A percentile compares a stretch with the other conserved stretches of the same genome.
phyloP scores from a whole-genome alignment of 768 basidiomycete species.

The Termitomyces eurrhizus region DNA sequence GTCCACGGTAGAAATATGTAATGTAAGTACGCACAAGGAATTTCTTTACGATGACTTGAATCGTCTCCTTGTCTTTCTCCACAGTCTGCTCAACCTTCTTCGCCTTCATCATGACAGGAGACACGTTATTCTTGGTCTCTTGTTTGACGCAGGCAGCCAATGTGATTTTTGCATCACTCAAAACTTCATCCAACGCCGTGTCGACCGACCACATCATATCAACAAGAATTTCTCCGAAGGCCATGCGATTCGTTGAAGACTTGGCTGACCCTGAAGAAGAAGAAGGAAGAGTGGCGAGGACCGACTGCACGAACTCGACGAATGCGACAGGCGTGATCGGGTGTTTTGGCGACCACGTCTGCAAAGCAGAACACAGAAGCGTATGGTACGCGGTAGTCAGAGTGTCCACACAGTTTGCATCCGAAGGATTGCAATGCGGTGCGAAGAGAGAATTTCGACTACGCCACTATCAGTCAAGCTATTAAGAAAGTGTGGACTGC shows the following conservation, averaged over 20 bases:
- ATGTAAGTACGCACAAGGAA: slow-evolving; percentile 48
- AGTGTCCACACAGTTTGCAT: slow-evolving; percentile 48
- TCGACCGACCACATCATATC: slow-evolving; percentile 85
- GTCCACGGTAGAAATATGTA: not conserved
- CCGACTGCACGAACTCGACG: slow-evolving; percentile 60
- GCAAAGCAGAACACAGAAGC: slow-evolving; percentile 55
- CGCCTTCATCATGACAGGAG: slow-evolving; percentile 28
- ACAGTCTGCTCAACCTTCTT: slow-evolving; percentile 47
- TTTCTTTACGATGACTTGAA: slow-evolving; percentile 55
- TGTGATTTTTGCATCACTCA: slow-evolving; percentile 48
- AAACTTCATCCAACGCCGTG: slow-evolving; percentile 67
- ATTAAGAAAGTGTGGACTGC: slow-evolving; percentile 18
- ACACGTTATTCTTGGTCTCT: slow-evolving; percentile 17
- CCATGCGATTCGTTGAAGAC: slow-evolving; percentile 34
- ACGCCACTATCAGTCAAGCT: slow-evolving; percentile 14
- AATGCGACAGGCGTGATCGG: slow-evolving; percentile 47
- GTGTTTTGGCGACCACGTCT: slow-evolving; percentile 48
- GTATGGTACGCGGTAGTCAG: slow-evolving; percentile 69
- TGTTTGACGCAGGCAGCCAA: slow-evolving; percentile 33
- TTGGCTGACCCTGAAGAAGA: slow-evolving; percentile 60
- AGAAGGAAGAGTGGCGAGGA: slow-evolving; percentile 60
- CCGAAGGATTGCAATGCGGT: slow-evolving; percentile 56
- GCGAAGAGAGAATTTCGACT: slow-evolving; percentile 62
- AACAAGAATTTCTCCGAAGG: slow-evolving; percentile 68
- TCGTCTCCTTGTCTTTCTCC: slow-evolving; percentile 60